Base-by-base conservation (phyloP, 1,139 yeast genomes). In the Yamadazyma buinensis region DNA sequence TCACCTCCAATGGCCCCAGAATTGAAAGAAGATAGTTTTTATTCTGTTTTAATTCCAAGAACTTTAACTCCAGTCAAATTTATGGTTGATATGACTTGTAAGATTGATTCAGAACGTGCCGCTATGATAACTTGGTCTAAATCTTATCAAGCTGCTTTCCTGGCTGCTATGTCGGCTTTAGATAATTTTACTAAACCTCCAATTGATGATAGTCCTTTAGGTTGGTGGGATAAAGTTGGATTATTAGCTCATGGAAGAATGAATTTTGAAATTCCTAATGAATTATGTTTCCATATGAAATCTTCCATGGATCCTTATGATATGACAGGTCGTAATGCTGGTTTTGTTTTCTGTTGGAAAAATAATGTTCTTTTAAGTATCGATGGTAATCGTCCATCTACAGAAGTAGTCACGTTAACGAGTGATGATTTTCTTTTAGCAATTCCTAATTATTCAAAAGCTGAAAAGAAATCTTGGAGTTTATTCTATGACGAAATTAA, bases 141-240 rank as follows among this genome's bases (percentile, higher is more conserved):
- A 40, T 55, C 74, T 0, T 67, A 67, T 39, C 67, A 52, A 37
- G 59, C 75, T 2, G 67, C 66, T 3, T 38, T 70, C 11, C 60
- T 56, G 58, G 56, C 67, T 5, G 60, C 49, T 28, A 52, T 52
- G 40, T 49, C 48, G 41, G 74, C 59, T 59, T 78, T 61, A 44
- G 82, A 49, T 54, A 84, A 63, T 57, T 77, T 62, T 72, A 80
- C 72, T 33, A 83, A 80, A 44, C 86, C 88, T 0, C 81, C 79
- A 10, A 66, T 84, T 12, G 97, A 92, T 54, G 90, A 88, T 15
- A 84, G 95, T 39, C 85, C 86, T 29, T 61, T 88, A 19, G 97
- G 97, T 0, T 83, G 67, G 65, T 84, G 75, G 84, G 84, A 70
- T 43, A 70, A 70, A 35, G 37, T 66, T 17, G 58, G 72, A 0